Conservation (phyloP, 495 filamentous ascomycete species). For the Xylaria acuta region DNA sequence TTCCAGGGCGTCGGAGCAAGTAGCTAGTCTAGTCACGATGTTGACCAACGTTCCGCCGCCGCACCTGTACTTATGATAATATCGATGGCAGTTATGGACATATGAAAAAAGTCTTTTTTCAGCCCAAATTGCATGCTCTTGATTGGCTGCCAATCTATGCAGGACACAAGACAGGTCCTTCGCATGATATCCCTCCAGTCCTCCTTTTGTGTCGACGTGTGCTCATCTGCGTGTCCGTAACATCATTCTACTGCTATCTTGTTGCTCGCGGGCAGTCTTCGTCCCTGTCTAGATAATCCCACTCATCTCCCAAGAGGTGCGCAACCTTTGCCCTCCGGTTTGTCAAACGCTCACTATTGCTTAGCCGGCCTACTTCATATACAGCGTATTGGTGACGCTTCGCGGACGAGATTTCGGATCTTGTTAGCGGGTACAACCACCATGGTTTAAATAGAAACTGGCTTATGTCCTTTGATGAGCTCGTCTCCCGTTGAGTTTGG, state of each 20-base stretch:
- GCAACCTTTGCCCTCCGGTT: background rate
- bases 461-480: background rate
- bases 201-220: background rate
- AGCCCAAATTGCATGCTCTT: background rate
- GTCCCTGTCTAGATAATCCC: background rate
- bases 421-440: background rate
- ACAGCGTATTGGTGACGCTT: no score
- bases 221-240: background rate
- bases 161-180: background rate
- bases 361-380: background rate
- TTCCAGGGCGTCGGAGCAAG: background rate
- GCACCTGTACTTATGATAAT: background rate
- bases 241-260: background rate
- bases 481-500: background rate
- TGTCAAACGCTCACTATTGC: background rate
- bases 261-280: background rate
- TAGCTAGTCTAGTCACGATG: background rate
- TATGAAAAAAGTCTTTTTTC: constrained; percentile 4
- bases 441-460: background rate
- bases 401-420: no score
- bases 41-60: background rate
- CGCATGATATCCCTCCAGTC: background rate
- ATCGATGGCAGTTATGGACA: background rate
- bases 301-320: background rate
- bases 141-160: background rate